A percentile compares a stretch with the other conserved stretches of the same genome.
Evolutionary conservation across 2,329 filamentous ascomycete genomes (phyloP).

Genomic region (Neofusicoccum laricinum): DNA sequence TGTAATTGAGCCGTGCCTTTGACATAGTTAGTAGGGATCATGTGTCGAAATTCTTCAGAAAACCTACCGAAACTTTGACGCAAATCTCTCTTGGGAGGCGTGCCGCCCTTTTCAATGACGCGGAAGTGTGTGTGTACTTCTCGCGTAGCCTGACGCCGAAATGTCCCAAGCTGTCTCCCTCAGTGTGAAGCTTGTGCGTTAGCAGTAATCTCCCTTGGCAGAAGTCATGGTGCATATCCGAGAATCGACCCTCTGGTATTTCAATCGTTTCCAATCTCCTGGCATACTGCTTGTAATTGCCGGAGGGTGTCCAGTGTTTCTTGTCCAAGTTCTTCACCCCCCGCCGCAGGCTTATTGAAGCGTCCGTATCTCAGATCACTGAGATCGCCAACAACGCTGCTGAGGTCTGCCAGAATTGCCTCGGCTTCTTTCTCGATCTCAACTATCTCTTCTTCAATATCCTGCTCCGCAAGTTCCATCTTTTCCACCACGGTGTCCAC

Average conservation of each 20-base stretch:
- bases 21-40: too few species aligned
- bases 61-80: too few species aligned
- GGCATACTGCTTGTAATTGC: constrained; percentile 62
- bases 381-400: constrained; percentile 65
- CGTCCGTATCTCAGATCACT: constrained; percentile 82
- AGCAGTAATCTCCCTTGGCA: neutral
- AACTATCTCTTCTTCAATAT: constrained; percentile 66
- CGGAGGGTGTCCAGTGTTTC: constrained; percentile 67
- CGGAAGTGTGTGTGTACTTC: too few species aligned
- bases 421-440: constrained; percentile 64
- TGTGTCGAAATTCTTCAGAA: too few species aligned
- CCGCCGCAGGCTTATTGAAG: constrained; percentile 50
- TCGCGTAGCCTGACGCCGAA: too few species aligned
- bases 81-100: too few species aligned
- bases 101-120: too few species aligned
- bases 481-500: constrained; percentile 64
- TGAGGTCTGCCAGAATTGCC: constrained; percentile 58
- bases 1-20: too few species aligned
- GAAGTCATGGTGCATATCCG: neutral
- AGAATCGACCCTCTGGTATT: neutral
- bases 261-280: constrained; percentile 15
- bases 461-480: constrained; percentile 63
- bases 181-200: too few species aligned
- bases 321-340: constrained; percentile 60
- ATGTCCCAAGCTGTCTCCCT: too few species aligned